Evolutionary conservation across 208 protist genomes (phyloP).

Genomic region (Wallacemonas rigidus): DNA sequence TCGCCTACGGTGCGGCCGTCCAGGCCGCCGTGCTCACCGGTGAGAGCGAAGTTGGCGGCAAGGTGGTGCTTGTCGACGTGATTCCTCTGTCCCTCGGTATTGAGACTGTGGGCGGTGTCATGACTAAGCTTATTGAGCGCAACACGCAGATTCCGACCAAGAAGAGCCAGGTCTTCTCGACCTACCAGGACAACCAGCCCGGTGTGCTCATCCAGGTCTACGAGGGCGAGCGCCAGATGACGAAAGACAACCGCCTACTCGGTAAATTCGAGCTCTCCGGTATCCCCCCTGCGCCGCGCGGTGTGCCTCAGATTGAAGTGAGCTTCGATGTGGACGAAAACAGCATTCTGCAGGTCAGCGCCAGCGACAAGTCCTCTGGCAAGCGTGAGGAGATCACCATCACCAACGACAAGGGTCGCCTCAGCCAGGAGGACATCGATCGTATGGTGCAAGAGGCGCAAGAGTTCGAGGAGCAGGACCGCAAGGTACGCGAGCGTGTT

Average conservation of each 20-base stretch:
- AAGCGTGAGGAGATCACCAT: constrained; percentile 97
- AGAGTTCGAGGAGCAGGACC: constrained; percentile 92
- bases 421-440: constrained; percentile 95
- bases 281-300: constrained; percentile 96
- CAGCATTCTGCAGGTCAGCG: constrained; percentile 97
- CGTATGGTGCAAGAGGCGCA: constrained; percentile 94
- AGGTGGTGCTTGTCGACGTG: constrained; percentile 89
- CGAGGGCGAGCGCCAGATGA: constrained; percentile 98
- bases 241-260: constrained; percentile 98
- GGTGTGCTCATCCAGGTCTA: constrained; percentile 93
- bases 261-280: constrained; percentile 97
- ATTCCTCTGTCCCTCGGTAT: constrained; percentile 93
- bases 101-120: constrained; percentile 93
- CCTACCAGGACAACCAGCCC: constrained; percentile 72
- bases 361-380: constrained; percentile 95
- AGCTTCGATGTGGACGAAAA: constrained; percentile 98
- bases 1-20: constrained; percentile 98
- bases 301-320: constrained; percentile 97
- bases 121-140: constrained; percentile 82
- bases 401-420: constrained; percentile 97
- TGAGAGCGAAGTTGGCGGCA: constrained; percentile 64
- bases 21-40: constrained; percentile 95
- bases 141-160: constrained; percentile 66
- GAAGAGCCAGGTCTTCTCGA: constrained; percentile 68
- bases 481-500: constrained; percentile 75